Base-by-base conservation (phyloP, 352 stramenopile species). In the Plasmopara muralis region DNA sequence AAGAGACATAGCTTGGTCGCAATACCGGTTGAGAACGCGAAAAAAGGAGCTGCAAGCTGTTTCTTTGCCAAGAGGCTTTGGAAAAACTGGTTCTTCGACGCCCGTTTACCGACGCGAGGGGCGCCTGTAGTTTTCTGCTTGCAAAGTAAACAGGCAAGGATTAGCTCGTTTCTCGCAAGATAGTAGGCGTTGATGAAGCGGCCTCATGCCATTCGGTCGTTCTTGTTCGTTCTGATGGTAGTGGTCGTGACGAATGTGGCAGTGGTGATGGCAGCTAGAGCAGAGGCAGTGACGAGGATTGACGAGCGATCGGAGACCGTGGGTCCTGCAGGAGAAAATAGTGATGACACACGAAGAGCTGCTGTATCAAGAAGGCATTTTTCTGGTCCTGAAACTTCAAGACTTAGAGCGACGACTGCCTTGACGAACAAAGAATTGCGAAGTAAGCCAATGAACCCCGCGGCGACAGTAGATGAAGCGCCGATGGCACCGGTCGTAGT, bases 1-100 rank as follows among this genome's bases (percentile, higher is more conserved):
- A 62, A 62, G 56, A 66, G 56, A 10, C 47, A 43, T 66, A 63
- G 45, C 53, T 50, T 44, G 30, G 13, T 42, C 50, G 43, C 25
- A 52, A 30, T 31, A 43, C 29, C 40, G 31, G 31, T 35, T 12
- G 10, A 35, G 31, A 35, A 12, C 31, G 6, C 31, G 10, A 35
- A 55, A 43, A 50, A 25, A 28, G 37, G 43, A 41, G 30, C 31
- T 35, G 43, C 43, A 63, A 49, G 60, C 55, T 59, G 55, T 64
- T 38, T 38, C 33, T 38, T 68, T 52, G 46, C 35, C 41, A 38
- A 16, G 43, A 50, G 37, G 38, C n/a, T 41, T 57, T 55, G 54
- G 47, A 37, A 40, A 50, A 69, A 70, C 57, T 70, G 57, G 62
- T 47, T 25, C 20, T 25, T 25, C 20, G 20, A 25, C 20, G 20